Conservation (phyloP, 164 flowering plant genomes). For the Dillenia suffruticosa region DNA sequence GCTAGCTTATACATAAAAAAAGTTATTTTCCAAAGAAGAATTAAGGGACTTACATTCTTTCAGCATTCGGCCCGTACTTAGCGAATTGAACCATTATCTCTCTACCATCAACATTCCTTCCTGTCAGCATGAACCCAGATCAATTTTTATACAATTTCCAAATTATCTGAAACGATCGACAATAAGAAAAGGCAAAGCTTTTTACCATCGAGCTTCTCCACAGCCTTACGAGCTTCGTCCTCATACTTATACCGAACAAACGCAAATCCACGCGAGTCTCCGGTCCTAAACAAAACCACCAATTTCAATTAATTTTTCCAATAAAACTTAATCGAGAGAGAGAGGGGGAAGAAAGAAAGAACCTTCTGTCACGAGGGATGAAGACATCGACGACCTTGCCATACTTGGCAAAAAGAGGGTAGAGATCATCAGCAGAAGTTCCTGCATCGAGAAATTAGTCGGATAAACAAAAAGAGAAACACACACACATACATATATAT, state of each 20-base stretch:
- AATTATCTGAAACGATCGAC: not conserved
- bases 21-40: not conserved
- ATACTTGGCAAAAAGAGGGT: conserved; percentile 84
- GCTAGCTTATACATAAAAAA: no score
- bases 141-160: not conserved
- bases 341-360: not conserved
- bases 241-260: conserved; percentile 74
- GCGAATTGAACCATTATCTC: conserved; percentile 83
- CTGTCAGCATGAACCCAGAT: conserved; percentile 15
- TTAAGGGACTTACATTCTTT: conserved; percentile 38
- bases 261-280: conserved; percentile 79
- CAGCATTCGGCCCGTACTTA: conserved; percentile 75
- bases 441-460: conserved; percentile 31
- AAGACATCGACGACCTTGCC: conserved; percentile 95
- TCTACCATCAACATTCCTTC: conserved; percentile 66
- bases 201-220: conserved; percentile 68
- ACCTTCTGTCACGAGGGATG: conserved; percentile 88
- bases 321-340: not conserved
- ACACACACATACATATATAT: not conserved
- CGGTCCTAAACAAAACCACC: conserved; percentile 40
- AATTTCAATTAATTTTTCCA: not conserved
- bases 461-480: not conserved
- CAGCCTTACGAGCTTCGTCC: conserved; percentile 74
- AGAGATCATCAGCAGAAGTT: conserved; percentile 91
- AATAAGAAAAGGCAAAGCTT: not conserved